Evolutionary conservation across 495 filamentous ascomycete genomes (phyloP).

Genomic region (Aspergillus taichungensis): DNA sequence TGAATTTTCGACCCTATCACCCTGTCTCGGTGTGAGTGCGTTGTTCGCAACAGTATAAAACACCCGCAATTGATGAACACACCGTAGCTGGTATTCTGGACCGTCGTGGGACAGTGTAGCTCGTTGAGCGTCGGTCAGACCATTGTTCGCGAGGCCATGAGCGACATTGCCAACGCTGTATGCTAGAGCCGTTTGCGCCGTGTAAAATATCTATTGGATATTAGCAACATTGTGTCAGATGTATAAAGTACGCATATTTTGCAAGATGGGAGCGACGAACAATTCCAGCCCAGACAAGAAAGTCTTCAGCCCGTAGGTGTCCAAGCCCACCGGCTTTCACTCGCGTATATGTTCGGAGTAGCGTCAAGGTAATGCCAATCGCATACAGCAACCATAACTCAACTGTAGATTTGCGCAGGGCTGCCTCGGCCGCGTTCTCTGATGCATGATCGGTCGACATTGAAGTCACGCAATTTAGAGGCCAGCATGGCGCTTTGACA

Average conservation of each 20-base stretch:
- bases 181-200: conserved; percentile 26
- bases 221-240: conserved; percentile 1
- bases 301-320: conserved; percentile 41
- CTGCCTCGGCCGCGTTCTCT: conserved; percentile 22
- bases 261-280: conserved; percentile 20
- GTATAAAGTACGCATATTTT: neutral
- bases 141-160: conserved; percentile 41
- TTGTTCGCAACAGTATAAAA: neutral
- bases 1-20: conserved; percentile 46
- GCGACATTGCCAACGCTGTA: conserved; percentile 25
- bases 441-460: conserved; percentile 5
- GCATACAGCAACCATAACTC: conserved; percentile 39
- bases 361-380: conserved; percentile 30
- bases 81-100: conserved; percentile 28
- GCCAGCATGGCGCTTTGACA: too few species aligned
- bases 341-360: conserved; percentile 38
- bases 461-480: too few species aligned
- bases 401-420: conserved; percentile 27
- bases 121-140: conserved; percentile 38
- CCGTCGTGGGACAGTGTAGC: conserved; percentile 23
- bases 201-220: conserved; percentile 22
- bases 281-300: conserved; percentile 41
- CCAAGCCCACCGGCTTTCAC: conserved; percentile 31
- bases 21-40: conserved; percentile 7
- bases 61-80: neutral